Evolutionary conservation across 768 basidiomycete species (phyloP), one percentile per base, ranked within the genome.

Genomic region (Paxillus rubicundulus): DNA sequence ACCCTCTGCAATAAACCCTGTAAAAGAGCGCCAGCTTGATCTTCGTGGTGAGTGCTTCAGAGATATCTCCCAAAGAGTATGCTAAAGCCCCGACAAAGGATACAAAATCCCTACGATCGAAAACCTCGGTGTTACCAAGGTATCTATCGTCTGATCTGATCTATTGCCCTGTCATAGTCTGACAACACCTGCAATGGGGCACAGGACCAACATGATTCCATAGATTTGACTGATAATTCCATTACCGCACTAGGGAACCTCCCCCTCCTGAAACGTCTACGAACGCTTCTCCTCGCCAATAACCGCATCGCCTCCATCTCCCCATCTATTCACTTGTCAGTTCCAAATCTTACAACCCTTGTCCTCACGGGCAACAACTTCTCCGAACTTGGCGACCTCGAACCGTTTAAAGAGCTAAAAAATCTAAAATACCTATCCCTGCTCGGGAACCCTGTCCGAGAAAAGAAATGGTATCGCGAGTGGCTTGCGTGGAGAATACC

Each of bases 381-480:
- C 46, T 61, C 75, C 43, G 91, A 93, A 66, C 77, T 92, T 30
- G 91, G 92, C 18, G 91, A 93, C 65, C 81, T 93, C 41, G 89
- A 92, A 61, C 84, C 92, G 18, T 76, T 92, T 47, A 88, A 83
- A 67, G 87, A 90, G 61, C 70, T 91, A 50, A 83, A 76, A 66
- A 75, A 79, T 34, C 82, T 96, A 59, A 82, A 85, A 67, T 91
- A 85, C 65, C 69, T 96, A 46, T 84, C 83, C 34, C 72, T 95
- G 59, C 61, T 90, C 57, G 92, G 90, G 20, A 90, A 90, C 61
- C 91, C 93, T 50, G 89, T 94, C 30, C 75, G 79, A 67, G 88
- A 93, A 76, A 89, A 89, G 79, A 91, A 92, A 82, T 91, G 88
- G 84, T 96, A 95, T 77, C 89, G 92, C 77, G 90, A 92, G 77